Evolutionary conservation across 306 rosid genomes (phyloP), one percentile per base, ranked within the genome.

Genomic region (Cicer bijugum): DNA sequence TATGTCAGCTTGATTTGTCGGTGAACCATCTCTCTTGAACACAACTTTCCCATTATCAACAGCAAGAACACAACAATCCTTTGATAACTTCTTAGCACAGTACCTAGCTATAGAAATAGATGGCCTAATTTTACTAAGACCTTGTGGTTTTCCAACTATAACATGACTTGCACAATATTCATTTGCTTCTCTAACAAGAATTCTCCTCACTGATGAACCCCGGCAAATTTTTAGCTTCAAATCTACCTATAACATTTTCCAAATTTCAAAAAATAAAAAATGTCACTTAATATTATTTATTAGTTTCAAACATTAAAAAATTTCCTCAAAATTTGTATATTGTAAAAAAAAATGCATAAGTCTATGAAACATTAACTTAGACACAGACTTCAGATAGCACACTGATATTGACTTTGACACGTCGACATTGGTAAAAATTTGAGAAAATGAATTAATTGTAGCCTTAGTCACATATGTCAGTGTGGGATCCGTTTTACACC

Each of bases 201-300:
- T 81, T 80, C 78, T 91, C 72, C 84, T 86, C 69, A 81, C 82
- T 17, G 97, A 82, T 17, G 91, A 72, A 16, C 99, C 99, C 74
- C 96, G 84, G 77, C 99, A 88, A 56, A 91, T 84, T 66, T 94
- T 94, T 16, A 94, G 90, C 88, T 94, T 94, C 60, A 94, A 90
- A 80, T 94, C 92, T 84, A 94, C 93, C 99, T 94, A 83, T 20
- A 83, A 8, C 71, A 81, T 63, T 71, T 15, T 35, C 81, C 75
- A 33, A 39, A 12, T 53, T 53, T 17, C 1, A 37, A 0, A 40
- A 11, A 63, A 12, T 4, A 5, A 52, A 56, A n/a, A 40, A 11
- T 17, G 2, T n/a, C 2, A 19, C 15, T 60, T 53, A 10, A 6
- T 12, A 51, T 23, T 23, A 23, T 23, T 23, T 23, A 23, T 23